Conservation (phyloP, 2,329 filamentous ascomycete species). For the Sporothrix euskadiensis region DNA sequence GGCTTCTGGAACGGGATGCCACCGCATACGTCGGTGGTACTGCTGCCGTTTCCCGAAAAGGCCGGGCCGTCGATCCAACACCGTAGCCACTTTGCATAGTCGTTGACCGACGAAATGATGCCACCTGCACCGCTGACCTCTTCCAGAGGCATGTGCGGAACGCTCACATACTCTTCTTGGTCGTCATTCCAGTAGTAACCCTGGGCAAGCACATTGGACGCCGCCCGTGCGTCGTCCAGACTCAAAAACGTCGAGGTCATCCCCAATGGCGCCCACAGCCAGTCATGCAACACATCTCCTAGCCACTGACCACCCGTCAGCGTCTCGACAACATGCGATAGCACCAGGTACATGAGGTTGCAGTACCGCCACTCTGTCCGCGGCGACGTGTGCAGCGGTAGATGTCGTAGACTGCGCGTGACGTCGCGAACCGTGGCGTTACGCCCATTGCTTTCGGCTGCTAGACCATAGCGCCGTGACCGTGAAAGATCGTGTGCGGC, state of each 20-base stretch:
- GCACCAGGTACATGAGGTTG: conserved; percentile 54
- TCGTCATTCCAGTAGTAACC: conserved; percentile 46
- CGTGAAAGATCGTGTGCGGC: conserved; percentile 46
- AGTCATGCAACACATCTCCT: conserved; percentile 43
- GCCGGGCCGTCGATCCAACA: conserved; percentile 45
- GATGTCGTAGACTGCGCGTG: conserved; percentile 45
- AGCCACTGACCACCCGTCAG: conserved; percentile 42
- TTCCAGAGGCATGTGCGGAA: conserved; percentile 37
- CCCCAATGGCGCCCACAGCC: conserved; percentile 47
- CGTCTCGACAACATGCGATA: conserved; percentile 49
- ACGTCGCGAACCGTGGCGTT: conserved; percentile 42
- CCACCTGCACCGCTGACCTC: conserved; percentile 46
- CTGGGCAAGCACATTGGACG: conserved; percentile 42
- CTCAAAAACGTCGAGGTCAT: conserved; percentile 47
- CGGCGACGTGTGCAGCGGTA: conserved; percentile 41
- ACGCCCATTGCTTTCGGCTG: conserved; percentile 39
- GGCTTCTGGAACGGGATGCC: conserved; percentile 40
- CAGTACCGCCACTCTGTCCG: conserved; percentile 51
- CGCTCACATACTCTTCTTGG: conserved; percentile 32
- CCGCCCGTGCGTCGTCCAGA: conserved; percentile 38
- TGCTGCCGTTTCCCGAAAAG: not conserved
- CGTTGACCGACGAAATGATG: conserved; percentile 49
- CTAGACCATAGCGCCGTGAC: conserved; percentile 35
- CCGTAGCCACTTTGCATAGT: conserved; percentile 55
- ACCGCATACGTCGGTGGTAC: conserved; percentile 24